Evolutionary conservation across 306 rosid species (phyloP).

Genomic region (Prunus mira): DNA sequence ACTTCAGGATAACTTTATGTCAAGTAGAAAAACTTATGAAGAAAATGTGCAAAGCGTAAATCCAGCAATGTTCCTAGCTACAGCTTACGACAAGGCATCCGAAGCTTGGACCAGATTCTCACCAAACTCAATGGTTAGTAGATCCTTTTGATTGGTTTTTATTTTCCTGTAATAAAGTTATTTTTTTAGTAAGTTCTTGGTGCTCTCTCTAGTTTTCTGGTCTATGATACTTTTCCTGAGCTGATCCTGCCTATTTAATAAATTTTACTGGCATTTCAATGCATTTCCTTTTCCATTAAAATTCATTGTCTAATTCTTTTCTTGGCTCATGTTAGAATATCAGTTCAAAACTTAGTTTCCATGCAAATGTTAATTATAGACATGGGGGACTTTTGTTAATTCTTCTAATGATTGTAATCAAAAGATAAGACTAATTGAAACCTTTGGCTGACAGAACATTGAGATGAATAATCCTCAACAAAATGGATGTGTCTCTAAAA

Average conservation of each 20-base stretch:
- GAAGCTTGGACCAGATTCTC: conserved; percentile 88
- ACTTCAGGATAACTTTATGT: conserved; percentile 64
- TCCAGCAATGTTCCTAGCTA: conserved; percentile 75
- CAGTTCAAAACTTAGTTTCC: not conserved
- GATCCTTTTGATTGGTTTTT: conserved; percentile 17
- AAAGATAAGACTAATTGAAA: not conserved
- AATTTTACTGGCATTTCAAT: conserved; percentile 9
- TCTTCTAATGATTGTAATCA: not conserved
- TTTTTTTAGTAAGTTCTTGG: not conserved
- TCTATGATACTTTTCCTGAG: not conserved
- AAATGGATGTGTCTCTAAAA: not conserved
- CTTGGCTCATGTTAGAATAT: not conserved
- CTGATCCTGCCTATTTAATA: not conserved
- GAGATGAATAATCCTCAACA: not conserved
- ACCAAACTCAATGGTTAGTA: conserved; percentile 60
- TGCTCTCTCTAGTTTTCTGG: not conserved
- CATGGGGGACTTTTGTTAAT: conserved; percentile 5
- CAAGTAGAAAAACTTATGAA: conserved; percentile 57
- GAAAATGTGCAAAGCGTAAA: conserved; percentile 42
- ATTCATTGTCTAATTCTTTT: not conserved
- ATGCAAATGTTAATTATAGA: not conserved
- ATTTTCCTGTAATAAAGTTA: not conserved
- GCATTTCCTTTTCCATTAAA: not conserved
- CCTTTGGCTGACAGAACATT: conserved; percentile 6
- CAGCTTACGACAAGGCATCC: conserved; percentile 76